Base-by-base conservation (phyloP, 2,329 filamentous ascomycete species). In the Exophiala spinifera region DNA sequence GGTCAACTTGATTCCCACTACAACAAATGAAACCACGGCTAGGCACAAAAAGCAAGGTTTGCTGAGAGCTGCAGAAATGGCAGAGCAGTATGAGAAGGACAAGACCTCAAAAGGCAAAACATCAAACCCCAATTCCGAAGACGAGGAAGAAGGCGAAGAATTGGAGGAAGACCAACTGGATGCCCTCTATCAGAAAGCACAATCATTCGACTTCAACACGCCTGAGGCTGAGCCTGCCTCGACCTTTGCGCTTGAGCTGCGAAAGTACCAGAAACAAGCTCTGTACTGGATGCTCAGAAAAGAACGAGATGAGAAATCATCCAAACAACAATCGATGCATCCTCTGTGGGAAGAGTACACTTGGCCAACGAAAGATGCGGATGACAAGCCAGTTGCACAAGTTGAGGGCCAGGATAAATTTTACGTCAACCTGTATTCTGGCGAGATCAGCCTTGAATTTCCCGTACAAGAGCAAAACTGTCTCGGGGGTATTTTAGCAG, bases 401-500 rank as follows among this genome's bases (percentile, higher is more conserved):
- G 77, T 94, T 6, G 75, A 82, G 8, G 82, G 79, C 2, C 84
- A 91, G 63, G 71, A 82, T 6, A 83, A 81, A 55, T 99, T 99
- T 66, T 99, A 96, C 64, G 87, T 97, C 64, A 99, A 99, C 64
- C 92, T 92, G 0, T 99, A 99, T 69, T 96, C 91, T 5, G 94
- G 94, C 7, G 92, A 97, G 63, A 75, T 99, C 49, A 95, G 91
- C 1, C 76, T 97, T 0, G 85, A 95, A 4, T 99, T 99, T 62
- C 94, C 94, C 1, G 82, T 85, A 2, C 94, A 99, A 67, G 90
- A 97, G 65, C 94, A 97, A 67, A 89, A 95, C 67, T 99, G 94
- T 63, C 77, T 96, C 0, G 94, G 94, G 42, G 94, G 94, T 4
- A 89, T 99, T 53, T 76, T 99, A 39, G 94, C 94, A 7, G 94